Evolutionary conservation across 495 filamentous ascomycete genomes (phyloP).

Genomic region (Talaromyces adpressus): DNA sequence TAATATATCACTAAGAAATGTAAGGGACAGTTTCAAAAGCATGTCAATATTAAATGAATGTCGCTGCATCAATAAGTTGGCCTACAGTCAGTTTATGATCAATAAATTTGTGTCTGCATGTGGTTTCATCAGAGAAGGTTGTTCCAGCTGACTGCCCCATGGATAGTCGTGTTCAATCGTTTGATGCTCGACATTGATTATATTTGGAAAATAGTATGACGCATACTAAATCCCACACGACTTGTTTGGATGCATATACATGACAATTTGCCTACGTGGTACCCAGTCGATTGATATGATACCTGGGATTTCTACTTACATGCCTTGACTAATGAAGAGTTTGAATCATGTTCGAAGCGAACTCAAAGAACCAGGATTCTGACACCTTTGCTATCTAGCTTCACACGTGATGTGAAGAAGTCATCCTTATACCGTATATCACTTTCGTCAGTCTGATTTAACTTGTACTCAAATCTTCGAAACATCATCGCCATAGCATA

Average conservation of each 20-base stretch:
- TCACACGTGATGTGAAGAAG: constrained; percentile 27
- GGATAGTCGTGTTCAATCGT: no score
- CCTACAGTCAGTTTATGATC: no score
- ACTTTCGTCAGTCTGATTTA: constrained; percentile 28
- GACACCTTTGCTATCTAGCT: constrained; percentile 28
- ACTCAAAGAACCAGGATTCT: constrained; percentile 2
- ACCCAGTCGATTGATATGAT: neutral
- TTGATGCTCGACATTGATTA: no score
- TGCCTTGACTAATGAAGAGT: neutral
- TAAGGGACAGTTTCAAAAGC: no score
- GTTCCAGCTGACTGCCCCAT: no score
- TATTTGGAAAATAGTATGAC: no score
- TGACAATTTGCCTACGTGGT: neutral
- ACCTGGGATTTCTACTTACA: neutral
- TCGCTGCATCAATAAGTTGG: no score
- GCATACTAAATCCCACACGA: neutral
- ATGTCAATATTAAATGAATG: no score
- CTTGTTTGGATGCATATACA: neutral
- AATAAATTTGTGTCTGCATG: no score
- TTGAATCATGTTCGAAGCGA: neutral
- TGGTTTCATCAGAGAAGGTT: no score
- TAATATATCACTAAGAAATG: no score
- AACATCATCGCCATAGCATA: constrained; percentile 24
- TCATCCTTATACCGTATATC: constrained; percentile 31
- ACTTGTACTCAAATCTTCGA: constrained; percentile 18